These are phyloP conservation scores for Sarocladium oryzae DNA, from an alignment of 2,329 filamentous ascomycete genomes.

Conservation along the genomic window DNA sequence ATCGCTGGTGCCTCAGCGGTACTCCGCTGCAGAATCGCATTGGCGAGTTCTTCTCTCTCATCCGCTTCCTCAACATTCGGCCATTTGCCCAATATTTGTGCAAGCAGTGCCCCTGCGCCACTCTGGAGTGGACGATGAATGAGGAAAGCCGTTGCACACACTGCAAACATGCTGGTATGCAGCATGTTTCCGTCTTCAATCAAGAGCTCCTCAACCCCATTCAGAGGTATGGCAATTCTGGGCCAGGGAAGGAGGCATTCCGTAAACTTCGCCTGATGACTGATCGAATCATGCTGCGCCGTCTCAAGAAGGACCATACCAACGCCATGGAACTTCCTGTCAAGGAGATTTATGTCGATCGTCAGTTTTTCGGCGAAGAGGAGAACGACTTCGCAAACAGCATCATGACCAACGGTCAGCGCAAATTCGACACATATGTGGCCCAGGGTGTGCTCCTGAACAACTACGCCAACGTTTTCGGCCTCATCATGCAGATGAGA, in stretches of 20 bases:
- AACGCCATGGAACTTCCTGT: conserved; percentile 94
- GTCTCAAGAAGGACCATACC: conserved; percentile 88
- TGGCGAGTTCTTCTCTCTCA: conserved; percentile 90
- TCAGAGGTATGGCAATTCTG: conserved; percentile 53
- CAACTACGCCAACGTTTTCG: conserved; percentile 98
- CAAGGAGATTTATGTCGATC: conserved; percentile 86
- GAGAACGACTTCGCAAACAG: conserved; percentile 93
- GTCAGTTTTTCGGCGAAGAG: conserved; percentile 93
- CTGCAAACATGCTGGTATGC: conserved; percentile 46
- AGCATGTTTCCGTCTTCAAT: conserved; percentile 65
- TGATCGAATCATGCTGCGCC: conserved; percentile 89
- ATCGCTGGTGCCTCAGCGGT: conserved; percentile 93
- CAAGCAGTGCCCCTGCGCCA: conserved; percentile 74
- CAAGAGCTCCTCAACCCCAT: conserved; percentile 89
- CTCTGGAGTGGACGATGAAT: conserved; percentile 77
- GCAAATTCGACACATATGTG: conserved; percentile 93
- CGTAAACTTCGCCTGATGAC: conserved; percentile 81
- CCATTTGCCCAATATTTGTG: conserved; percentile 95
- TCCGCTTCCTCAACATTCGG: conserved; percentile 82
- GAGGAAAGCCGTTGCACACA: conserved; percentile 62
- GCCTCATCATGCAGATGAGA: conserved; percentile 98
- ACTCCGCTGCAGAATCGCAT: conserved; percentile 96
- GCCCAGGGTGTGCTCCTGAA: conserved; percentile 89
- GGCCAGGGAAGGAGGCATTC: conserved; percentile 63
- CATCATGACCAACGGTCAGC: conserved; percentile 86